phyloP scores from a whole-genome alignment of 2,329 filamentous ascomycete genomes.

The Acephala macrosclerotiorum region DNA sequence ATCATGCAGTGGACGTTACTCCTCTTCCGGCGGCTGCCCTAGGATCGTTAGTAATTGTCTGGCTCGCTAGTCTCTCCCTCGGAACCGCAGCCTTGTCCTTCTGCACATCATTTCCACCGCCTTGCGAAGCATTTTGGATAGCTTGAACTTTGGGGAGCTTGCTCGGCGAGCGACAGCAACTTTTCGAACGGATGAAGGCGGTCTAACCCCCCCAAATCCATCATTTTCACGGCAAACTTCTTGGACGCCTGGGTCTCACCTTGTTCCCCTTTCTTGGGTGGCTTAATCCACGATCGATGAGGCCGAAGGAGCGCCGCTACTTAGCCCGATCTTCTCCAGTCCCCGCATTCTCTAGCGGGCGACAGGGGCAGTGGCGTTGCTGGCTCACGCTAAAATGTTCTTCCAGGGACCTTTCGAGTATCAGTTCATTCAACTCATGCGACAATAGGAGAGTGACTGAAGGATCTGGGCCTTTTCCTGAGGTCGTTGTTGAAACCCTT shows the following conservation, averaged over 20 bases:
- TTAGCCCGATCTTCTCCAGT: constrained; percentile 22
- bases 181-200: background rate
- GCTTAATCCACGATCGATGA: constrained; percentile 11
- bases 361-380: constrained; percentile 6
- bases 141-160: background rate
- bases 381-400: background rate
- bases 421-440: background rate
- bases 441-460: background rate
- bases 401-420: constrained; percentile 2
- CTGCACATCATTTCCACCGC: constrained; percentile 7
- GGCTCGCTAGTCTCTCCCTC: background rate
- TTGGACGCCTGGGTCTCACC: background rate
- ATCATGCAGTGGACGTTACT: constrained; percentile 21
- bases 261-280: background rate
- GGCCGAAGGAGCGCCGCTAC: constrained; percentile 30
- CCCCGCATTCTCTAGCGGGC: constrained; percentile 20
- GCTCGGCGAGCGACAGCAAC: background rate
- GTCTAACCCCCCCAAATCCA: background rate
- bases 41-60: background rate
- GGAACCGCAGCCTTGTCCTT: background rate
- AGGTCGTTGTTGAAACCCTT: background rate
- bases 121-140: background rate
- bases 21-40: constrained; percentile 1
- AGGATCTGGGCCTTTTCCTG: background rate
- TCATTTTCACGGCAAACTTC: background rate